Evolutionary conservation across 2,329 filamentous ascomycete species (phyloP).

Genomic region (Aspergillus tanneri): DNA sequence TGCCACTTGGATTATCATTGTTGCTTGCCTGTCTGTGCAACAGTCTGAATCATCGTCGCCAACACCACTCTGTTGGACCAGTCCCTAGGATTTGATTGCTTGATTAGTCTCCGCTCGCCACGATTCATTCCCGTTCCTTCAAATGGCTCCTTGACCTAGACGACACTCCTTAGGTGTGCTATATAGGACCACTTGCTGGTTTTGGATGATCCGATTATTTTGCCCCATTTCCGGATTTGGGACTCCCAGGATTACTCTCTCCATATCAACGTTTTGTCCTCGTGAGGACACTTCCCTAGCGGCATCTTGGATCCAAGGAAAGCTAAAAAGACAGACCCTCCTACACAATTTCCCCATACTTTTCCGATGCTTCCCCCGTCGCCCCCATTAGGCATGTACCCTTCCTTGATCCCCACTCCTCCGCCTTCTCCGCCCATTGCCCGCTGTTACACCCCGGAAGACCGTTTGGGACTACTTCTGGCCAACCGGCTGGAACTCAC

Average conservation of each 20-base stretch:
- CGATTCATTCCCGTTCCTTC: conserved; percentile 20
- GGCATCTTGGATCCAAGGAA: no score
- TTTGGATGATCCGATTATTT: conserved; percentile 10
- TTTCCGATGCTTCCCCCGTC: conserved; percentile 22
- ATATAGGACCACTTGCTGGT: conserved; percentile 6
- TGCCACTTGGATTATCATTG: neutral
- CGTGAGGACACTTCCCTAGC: no score
- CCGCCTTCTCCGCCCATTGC: conserved; percentile 45
- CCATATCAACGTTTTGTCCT: no score
- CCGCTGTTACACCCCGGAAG: conserved; percentile 69
- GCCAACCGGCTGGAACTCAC: conserved; percentile 80
- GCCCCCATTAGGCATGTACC: conserved; percentile 39
- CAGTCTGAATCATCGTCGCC: conserved; percentile 4
- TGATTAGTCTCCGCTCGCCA: conserved; percentile 1
- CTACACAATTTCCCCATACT: conserved; percentile 7
- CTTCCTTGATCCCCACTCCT: conserved; percentile 48
- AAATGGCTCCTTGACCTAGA: conserved; percentile 24
- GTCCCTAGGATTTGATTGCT: conserved; percentile 16
- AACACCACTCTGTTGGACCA: conserved; percentile 11
- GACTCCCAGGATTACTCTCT: conserved; percentile 13
- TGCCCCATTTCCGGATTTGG: conserved; percentile 5
- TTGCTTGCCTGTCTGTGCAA: conserved; percentile 18
- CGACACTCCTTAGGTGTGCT: conserved; percentile 15
- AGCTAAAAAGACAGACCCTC: neutral
- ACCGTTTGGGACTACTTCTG: conserved; percentile 79